Conservation (phyloP, 1,284 basidiomycete species). For the Ceratorhiza oryzae-sativae region DNA sequence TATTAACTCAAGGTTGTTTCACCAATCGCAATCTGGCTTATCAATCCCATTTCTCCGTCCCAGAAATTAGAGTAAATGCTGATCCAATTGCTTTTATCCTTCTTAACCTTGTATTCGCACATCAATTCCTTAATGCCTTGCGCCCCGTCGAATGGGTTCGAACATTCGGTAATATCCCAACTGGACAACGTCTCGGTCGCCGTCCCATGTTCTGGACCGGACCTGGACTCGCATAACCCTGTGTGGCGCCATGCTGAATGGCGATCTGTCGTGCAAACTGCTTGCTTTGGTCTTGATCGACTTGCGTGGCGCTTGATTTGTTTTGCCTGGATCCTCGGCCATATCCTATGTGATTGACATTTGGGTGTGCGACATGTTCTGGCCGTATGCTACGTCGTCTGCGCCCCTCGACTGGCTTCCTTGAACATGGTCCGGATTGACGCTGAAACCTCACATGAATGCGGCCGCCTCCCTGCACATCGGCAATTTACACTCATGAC, state of each 20-base stretch:
- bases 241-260: not conserved
- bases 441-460: not conserved
- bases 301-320: not conserved
- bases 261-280: not conserved
- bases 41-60: slow-evolving; percentile 22
- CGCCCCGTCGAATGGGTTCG: not conserved
- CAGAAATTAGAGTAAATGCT: slow-evolving; percentile 1
- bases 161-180: not conserved
- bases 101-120: not conserved
- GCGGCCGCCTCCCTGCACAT: not conserved
- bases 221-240: not conserved
- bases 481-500: not conserved
- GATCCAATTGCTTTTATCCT: not conserved
- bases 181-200: not conserved
- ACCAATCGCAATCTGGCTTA: not conserved
- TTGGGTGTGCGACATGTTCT: not conserved
- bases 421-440: not conserved
- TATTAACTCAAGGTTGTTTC: not conserved
- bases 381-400: not conserved
- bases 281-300: not conserved
- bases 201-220: not conserved
- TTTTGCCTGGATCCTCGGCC: not conserved
- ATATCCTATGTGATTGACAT: not conserved
- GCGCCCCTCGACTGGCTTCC: not conserved
- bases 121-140: not conserved